These are phyloP conservation scores for Cutaneotrichosporon arboriforme DNA, from an alignment of 1,284 basidiomycete genomes.

Conservation along the genomic window DNA sequence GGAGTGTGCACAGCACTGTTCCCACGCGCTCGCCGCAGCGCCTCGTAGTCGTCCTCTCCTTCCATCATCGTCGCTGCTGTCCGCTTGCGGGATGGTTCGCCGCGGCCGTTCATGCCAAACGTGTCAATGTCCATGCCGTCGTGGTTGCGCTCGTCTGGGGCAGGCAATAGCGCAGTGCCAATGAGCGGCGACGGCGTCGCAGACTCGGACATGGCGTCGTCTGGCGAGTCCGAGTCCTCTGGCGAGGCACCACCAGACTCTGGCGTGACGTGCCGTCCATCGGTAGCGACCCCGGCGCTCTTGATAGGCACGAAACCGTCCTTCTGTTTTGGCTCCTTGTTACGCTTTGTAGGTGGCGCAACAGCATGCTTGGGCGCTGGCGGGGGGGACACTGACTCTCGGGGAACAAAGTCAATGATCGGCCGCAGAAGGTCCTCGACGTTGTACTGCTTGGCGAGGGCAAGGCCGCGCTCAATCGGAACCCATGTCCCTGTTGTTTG, in stretches of 20 bases:
- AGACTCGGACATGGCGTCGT: constrained; percentile 22
- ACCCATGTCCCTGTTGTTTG: constrained; percentile 85
- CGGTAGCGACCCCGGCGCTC: constrained; percentile 19
- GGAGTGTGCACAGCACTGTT: constrained; percentile 43
- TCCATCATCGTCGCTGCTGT: constrained; percentile 39
- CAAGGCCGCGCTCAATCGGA: constrained; percentile 83
- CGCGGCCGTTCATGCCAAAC: constrained; percentile 9
- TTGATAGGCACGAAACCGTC: constrained; percentile 28
- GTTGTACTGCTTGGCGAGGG: constrained; percentile 86
- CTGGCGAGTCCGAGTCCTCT: constrained; percentile 13
- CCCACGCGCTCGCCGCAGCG: constrained; percentile 32
- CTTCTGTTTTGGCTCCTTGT: constrained; percentile 34
- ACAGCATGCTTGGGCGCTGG: constrained; percentile 93
- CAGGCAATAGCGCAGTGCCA: constrained; percentile 7
- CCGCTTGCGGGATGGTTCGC: constrained; percentile 25
- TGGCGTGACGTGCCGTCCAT: constrained; percentile 19
- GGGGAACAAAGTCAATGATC: constrained; percentile 87
- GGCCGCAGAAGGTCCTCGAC: constrained; percentile 84
- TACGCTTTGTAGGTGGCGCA: constrained; percentile 55
- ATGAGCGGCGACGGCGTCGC: constrained; percentile 18
- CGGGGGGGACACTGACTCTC: constrained; percentile 81
- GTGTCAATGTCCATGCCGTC: constrained; percentile 17
- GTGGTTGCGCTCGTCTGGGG: constrained; percentile 6
- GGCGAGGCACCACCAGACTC: constrained; percentile 11
- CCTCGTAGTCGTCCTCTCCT: constrained; percentile 35